These are phyloP conservation scores for Testicularia cyperi DNA, from an alignment of 1,284 basidiomycete genomes.

Conservation along the genomic window DNA sequence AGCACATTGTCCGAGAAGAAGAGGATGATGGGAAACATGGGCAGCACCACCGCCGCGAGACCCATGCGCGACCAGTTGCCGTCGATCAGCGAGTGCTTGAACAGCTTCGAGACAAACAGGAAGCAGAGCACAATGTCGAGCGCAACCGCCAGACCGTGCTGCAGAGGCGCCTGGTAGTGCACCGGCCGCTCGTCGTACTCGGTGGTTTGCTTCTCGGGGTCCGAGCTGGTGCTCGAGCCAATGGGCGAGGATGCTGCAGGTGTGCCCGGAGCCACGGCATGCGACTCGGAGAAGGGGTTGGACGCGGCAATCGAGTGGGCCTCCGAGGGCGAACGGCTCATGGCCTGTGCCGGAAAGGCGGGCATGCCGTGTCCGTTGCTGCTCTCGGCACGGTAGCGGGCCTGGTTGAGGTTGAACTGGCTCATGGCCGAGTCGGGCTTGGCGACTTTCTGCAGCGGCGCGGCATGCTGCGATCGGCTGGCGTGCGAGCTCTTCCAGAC, in stretches of 20 bases:
- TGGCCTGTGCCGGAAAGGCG: neutral
- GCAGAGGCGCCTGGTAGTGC: slow-evolving; percentile 75
- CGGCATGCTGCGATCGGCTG: slow-evolving; percentile 4
- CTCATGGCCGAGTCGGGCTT: slow-evolving; percentile 13
- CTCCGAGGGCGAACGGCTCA: neutral
- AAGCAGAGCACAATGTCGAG: slow-evolving; percentile 63
- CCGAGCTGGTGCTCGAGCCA: neutral
- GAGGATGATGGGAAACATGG: slow-evolving; percentile 70
- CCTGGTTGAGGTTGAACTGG: slow-evolving; percentile 23
- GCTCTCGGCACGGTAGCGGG: slow-evolving; percentile 5
- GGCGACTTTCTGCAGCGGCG: neutral
- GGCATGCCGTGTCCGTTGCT: slow-evolving; percentile 3
- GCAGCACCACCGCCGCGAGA: slow-evolving; percentile 65
- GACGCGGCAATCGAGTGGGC: slow-evolving; percentile 4
- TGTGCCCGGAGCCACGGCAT: neutral
- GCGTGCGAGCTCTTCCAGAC: slow-evolving; percentile 66
- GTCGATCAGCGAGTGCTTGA: slow-evolving; percentile 73
- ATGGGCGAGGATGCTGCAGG: neutral
- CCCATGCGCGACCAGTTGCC: slow-evolving; percentile 68
- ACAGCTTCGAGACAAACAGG: slow-evolving; percentile 68
- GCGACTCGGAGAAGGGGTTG: slow-evolving; percentile 17
- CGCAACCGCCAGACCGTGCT: slow-evolving; percentile 70
- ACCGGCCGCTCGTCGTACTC: slow-evolving; percentile 62
- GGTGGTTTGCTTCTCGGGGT: slow-evolving; percentile 21
- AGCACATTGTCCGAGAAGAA: slow-evolving; percentile 68